These are phyloP conservation scores for Ajuga chamaepitys DNA, from an alignment of 257 asterid genomes.

Conservation along the genomic window DNA sequence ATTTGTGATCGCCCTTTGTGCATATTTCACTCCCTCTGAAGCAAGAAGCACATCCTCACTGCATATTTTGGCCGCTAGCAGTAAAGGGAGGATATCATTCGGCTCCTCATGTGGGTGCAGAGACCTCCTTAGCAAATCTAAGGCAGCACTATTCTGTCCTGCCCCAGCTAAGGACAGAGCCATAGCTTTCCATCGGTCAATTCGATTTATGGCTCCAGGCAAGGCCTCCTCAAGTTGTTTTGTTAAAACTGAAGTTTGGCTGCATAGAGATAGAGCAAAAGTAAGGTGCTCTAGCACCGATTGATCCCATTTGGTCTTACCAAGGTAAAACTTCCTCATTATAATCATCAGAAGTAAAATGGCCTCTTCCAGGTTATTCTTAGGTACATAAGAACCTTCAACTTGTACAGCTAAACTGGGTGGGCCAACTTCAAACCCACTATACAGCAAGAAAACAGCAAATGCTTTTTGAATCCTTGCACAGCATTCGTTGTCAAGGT, in stretches of 20 bases:
- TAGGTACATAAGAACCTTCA: slow-evolving; percentile 88
- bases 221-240: slow-evolving; percentile 82
- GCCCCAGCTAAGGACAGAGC: slow-evolving; percentile 75
- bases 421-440: slow-evolving; percentile 79
- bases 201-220: slow-evolving; percentile 80
- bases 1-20: slow-evolving; percentile 59
- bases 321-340: slow-evolving; percentile 82
- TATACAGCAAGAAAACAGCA: slow-evolving; percentile 80
- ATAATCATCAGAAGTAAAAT: slow-evolving; percentile 88
- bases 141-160: slow-evolving; percentile 58
- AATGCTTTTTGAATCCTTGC: slow-evolving; percentile 93
- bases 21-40: slow-evolving; percentile 83
- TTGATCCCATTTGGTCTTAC: slow-evolving; percentile 83
- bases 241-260: slow-evolving; percentile 75
- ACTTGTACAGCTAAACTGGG: slow-evolving; percentile 86
- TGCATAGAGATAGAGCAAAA: slow-evolving; percentile 75
- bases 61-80: slow-evolving; percentile 84
- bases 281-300: slow-evolving; percentile 85
- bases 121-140: slow-evolving; percentile 70
- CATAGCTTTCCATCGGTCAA: slow-evolving; percentile 79
- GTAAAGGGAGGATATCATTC: slow-evolving; percentile 61
- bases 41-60: slow-evolving; percentile 69
- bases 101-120: slow-evolving; percentile 77
- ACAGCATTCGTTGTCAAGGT: slow-evolving; percentile 78
- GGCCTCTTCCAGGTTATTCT: slow-evolving; percentile 86